Evolutionary conservation across 2,329 filamentous ascomycete species (phyloP), one percentile per base, ranked within the genome.

Genomic region (Shiraia bambusicola): DNA sequence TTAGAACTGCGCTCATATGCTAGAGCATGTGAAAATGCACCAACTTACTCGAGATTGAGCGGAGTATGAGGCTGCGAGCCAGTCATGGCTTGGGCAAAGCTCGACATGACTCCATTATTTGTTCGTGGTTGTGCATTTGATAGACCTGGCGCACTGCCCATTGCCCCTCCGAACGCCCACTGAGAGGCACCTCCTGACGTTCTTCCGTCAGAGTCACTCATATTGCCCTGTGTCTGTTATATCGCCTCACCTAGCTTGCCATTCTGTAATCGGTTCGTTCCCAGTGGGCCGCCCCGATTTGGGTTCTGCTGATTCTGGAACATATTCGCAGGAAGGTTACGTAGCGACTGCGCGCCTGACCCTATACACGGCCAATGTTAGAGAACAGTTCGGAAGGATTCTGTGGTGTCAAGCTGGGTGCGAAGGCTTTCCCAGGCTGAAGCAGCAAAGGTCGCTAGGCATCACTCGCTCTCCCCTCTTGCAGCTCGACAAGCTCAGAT

Each of bases 91-190:
- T 80, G 77, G 49, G 78, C 77, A 61, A 80, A 81, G 54, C 73
- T 79, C 32, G 74, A 74, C 60, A 78, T 70, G 17, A 70, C 70
- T 36, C 71, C 56, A 12, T 64, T 72, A 57, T 77, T 73, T 52
- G 69, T 70, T 61, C 77, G 72, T 59, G 77, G 67, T 61, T 77
- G 77, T 47, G 69, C 70, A 47, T 65, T 72, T 42, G 75, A 72
- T 45, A 80, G 65, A 39, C 74, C 74, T 47, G 76, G 74, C 39
- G 76, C 72, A 49, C 74, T 76, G 37, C 75, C 75, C 59, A 77
- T 73, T 30, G 77, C 76, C 40, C 76, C 66, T 34, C 76, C 76
- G 59, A 81, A 81, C 34, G 76, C 78, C 79, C 79, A 82, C 61
- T 76, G 76, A 47, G 76, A 72, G 56, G 74, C 75, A 55, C 71